Evolutionary conservation across 1,139 yeast genomes (phyloP), one percentile per base, ranked within the genome.

Genomic region (Yamadazyma dendronema): DNA sequence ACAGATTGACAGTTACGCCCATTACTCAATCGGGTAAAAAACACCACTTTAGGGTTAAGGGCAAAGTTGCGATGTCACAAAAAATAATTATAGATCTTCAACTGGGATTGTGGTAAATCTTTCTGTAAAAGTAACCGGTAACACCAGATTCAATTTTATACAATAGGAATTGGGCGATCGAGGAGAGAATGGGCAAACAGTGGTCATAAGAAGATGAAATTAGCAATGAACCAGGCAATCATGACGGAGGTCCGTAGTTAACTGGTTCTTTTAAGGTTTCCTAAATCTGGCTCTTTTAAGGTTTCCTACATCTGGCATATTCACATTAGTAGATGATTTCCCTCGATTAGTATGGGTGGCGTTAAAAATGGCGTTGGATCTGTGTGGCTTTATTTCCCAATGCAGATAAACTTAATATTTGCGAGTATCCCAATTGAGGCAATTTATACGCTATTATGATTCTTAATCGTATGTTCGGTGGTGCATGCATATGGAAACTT

Each of bases 1-100:
- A 4, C 14, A 17, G 17, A 26, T 26, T 26, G 6, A 26, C 8
- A 6, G 17, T 6, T 12, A 12, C 6, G 12, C 5, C 17, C 12
- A 13, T 26, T 26, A 13, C 29, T 25, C 34, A 16, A 31, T 31
- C 13, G 29, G 14, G 34, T 25, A n/a, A 31, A 31, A 31, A 15
- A 4, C 15, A 9, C 9, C 34, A 15, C 13, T 23, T 31, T 23
- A 2, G 15, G 33, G 15, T 6, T 4, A 14, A 8, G 4, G 9
- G 23, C 23, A 7, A 21, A 21, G 10, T 10, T 21, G 10, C 4
- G 16, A n/a, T 5, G 17, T 13, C 29, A 7, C n/a, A 24, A 24
- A 24, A 24, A 24, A 24, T 24, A 24, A 11, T 24, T 24, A 9
- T 19, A 19, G 22, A 9, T 19, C 26, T 7, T 11, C 12, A 24